phyloP scores from a whole-genome alignment of 1,284 basidiomycete species.

The Flammula alnicola region DNA sequence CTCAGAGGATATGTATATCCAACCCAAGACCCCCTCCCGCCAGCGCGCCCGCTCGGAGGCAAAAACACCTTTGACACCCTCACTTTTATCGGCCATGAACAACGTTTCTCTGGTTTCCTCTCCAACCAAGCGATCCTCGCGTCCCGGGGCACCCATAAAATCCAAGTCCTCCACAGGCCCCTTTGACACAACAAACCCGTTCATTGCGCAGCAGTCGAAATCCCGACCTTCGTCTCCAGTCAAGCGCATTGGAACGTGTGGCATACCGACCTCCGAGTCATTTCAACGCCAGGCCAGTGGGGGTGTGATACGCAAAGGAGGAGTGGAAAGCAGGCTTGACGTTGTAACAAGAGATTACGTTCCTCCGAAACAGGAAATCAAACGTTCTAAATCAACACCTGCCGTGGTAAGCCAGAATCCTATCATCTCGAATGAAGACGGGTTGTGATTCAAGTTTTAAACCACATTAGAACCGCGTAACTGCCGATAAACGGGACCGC shows the following conservation, averaged over 20 bases:
- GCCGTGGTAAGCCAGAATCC: slow-evolving; percentile 48
- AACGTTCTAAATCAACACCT: slow-evolving; percentile 73
- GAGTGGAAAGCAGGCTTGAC: slow-evolving; percentile 75
- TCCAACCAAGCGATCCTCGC: slow-evolving; percentile 32
- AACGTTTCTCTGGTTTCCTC: slow-evolving; percentile 52
- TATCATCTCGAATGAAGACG: not conserved
- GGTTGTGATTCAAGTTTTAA: slow-evolving; percentile 2
- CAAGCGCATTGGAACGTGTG: slow-evolving; percentile 56
- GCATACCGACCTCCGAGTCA: slow-evolving; percentile 55
- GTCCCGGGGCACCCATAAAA: slow-evolving; percentile 20
- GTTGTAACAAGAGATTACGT: slow-evolving; percentile 54
- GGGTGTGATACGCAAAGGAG: slow-evolving; percentile 75
- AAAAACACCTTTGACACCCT: slow-evolving; percentile 74
- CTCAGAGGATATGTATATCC: slow-evolving; percentile 18
- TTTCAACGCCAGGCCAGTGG: slow-evolving; percentile 63
- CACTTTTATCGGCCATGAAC: slow-evolving; percentile 59
- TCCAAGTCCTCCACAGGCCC: slow-evolving; percentile 23
- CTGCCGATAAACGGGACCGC: slow-evolving; percentile 60
- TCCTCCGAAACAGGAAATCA: slow-evolving; percentile 61
- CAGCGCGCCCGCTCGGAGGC: slow-evolving; percentile 70
- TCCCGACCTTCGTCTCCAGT: slow-evolving; percentile 66
- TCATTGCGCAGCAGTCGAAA: slow-evolving; percentile 45
- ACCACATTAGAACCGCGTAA: slow-evolving; percentile 32
- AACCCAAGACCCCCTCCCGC: slow-evolving; percentile 68
- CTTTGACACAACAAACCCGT: slow-evolving; percentile 64